A percentile compares a stretch with the other conserved stretches of the same genome.
Conservation (phyloP, 805 yeast species). For the Yarrowia sp. region DNA sequence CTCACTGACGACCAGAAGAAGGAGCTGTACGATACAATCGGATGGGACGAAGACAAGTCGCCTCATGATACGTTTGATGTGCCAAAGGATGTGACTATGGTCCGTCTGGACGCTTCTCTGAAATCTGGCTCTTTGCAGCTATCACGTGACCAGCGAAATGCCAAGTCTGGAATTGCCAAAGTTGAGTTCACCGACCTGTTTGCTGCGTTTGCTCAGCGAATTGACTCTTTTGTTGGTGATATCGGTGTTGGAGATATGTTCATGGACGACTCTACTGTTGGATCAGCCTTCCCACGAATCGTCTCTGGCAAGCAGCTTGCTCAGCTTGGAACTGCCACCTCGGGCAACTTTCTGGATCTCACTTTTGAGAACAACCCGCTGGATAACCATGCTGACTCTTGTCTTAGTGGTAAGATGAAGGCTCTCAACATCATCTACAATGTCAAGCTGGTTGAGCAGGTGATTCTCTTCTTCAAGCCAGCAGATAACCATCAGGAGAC, state of each 20-base stretch:
- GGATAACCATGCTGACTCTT: slow-evolving; percentile 79
- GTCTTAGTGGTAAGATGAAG: slow-evolving; percentile 65
- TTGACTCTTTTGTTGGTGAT: slow-evolving; percentile 56
- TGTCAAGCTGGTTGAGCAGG: slow-evolving; percentile 73
- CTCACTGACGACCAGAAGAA: slow-evolving; percentile 84
- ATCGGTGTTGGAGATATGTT: slow-evolving; percentile 63
- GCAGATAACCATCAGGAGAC: slow-evolving; percentile 85
- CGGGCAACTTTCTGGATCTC: slow-evolving; percentile 62
- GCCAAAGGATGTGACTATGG: slow-evolving; percentile 70
- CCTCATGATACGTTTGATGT: slow-evolving; percentile 44
- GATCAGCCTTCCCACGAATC: slow-evolving; percentile 78
- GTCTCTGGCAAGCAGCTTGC: slow-evolving; percentile 68
- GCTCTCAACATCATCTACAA: slow-evolving; percentile 91
- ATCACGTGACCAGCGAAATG: slow-evolving; percentile 35
- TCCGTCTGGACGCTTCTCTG: slow-evolving; percentile 65
- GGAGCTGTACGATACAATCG: slow-evolving; percentile 91
- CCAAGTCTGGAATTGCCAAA: slow-evolving; percentile 58
- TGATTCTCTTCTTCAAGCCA: slow-evolving; percentile 76
- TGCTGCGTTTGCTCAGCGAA: slow-evolving; percentile 68
- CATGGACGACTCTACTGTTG: slow-evolving; percentile 81
- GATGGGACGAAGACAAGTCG: slow-evolving; percentile 70
- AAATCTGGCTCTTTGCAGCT: slow-evolving; percentile 76
- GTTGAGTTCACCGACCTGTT: slow-evolving; percentile 80
- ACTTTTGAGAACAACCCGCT: slow-evolving; percentile 84
- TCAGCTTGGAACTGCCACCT: slow-evolving; percentile 42